Conservation (phyloP, 139 green algal genomes). For the Volvox reticuliferus region DNA sequence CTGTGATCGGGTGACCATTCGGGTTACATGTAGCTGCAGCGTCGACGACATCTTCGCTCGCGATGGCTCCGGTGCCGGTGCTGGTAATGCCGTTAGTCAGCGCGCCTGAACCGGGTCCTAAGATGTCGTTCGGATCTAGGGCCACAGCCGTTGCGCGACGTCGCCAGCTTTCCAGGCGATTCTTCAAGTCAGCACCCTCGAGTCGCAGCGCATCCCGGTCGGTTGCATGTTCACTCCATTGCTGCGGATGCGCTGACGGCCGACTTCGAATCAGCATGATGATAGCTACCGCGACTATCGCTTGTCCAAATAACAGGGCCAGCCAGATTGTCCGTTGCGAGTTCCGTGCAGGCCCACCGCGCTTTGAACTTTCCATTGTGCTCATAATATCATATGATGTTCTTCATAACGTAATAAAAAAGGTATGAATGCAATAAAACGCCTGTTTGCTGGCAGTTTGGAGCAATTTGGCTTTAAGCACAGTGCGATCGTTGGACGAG, state of each 20-base stretch:
- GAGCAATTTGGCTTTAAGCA: too few relatives aligned
- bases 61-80: background rate
- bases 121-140: background rate
- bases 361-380: slow-evolving; percentile 12
- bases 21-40: background rate
- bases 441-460: too few relatives aligned
- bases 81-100: background rate
- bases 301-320: background rate
- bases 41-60: background rate
- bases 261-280: slow-evolving; percentile 5
- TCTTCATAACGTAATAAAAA: background rate
- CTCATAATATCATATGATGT: background rate
- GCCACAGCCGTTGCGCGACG: background rate
- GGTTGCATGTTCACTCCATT: background rate
- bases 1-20: slow-evolving; percentile 40
- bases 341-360: background rate
- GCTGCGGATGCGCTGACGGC: too few relatives aligned
- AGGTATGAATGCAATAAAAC: too few relatives aligned
- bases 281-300: slow-evolving; percentile 7
- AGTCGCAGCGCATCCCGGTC: slow-evolving; percentile 2
- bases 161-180: background rate
- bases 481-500: too few relatives aligned
- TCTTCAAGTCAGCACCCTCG: background rate
- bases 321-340: slow-evolving; percentile 24
- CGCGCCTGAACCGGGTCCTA: too few relatives aligned